phyloP scores from a whole-genome alignment of 2,329 filamentous ascomycete genomes.

The Coniochaeta pulveracea region DNA sequence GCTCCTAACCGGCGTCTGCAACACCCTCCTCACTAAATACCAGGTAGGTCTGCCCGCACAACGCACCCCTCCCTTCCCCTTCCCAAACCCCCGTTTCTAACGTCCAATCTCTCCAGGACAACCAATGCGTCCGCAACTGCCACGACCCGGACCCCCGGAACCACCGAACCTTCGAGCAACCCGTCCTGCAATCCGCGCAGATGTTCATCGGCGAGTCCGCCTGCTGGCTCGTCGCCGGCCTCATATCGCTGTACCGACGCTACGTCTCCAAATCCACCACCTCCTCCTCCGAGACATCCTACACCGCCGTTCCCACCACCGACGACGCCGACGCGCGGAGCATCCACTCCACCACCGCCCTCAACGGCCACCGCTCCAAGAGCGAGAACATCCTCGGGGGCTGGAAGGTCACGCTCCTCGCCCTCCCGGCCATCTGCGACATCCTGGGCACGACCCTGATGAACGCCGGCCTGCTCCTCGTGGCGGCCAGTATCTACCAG shows the following conservation, averaged over 20 bases:
- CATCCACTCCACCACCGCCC: constrained; percentile 28
- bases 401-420: constrained; percentile 60
- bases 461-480: constrained; percentile 90
- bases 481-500: constrained; percentile 94
- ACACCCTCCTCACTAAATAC: constrained; percentile 93
- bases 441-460: constrained; percentile 93
- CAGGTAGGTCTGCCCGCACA: constrained; percentile 46
- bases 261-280: constrained; percentile 30
- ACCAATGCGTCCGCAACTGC: constrained; percentile 93
- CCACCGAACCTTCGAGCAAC: constrained; percentile 75
- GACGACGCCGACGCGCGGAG: constrained; percentile 35
- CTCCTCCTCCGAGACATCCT: constrained; percentile 40
- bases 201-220: constrained; percentile 98
- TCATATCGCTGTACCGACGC: constrained; percentile 54
- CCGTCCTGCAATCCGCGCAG: constrained; percentile 89
- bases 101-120: constrained; percentile 61
- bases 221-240: constrained; percentile 82
- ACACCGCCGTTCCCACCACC: constrained; percentile 49
- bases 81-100: constrained; percentile 10
- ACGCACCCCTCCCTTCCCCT: neutral
- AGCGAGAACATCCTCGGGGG: constrained; percentile 52
- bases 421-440: constrained; percentile 83
- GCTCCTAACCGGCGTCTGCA: constrained; percentile 91
- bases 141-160: constrained; percentile 54
- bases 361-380: constrained; percentile 29